Evolutionary conservation across 179 eudicot species (phyloP).

Genomic region (Camellia oleifera): DNA sequence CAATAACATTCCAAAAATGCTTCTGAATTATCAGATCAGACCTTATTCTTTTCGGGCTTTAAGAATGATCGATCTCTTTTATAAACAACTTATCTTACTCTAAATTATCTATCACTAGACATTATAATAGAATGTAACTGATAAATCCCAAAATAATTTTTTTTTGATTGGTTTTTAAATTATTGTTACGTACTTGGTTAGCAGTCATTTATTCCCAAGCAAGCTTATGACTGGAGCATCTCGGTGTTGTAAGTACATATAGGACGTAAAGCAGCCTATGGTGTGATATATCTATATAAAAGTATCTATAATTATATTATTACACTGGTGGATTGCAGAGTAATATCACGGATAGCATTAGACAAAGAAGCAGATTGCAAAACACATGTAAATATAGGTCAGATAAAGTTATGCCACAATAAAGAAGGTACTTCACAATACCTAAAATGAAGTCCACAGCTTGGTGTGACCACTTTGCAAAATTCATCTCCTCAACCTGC

Average conservation of each 20-base stretch:
- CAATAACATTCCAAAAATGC: not conserved
- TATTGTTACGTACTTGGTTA: not conserved
- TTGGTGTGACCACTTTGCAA: conserved; percentile 75
- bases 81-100: too few species aligned
- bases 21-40: not conserved
- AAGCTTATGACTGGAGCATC: not conserved
- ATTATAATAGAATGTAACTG: not conserved
- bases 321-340: not conserved
- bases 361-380: not conserved
- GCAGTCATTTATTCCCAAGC: not conserved
- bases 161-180: not conserved
- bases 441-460: conserved; percentile 83
- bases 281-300: not conserved
- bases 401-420: too few species aligned
- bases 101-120: too few species aligned
- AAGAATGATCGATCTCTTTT: too few species aligned
- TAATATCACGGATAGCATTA: not conserved
- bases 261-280: not conserved
- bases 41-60: not conserved
- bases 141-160: not conserved
- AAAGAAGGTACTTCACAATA: conserved; percentile 17
- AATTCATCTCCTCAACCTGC: conserved; percentile 54
- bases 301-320: too few species aligned
- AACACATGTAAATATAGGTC: not conserved
- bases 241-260: not conserved